Base-by-base conservation (phyloP, 495 filamentous ascomycete species). In the Oleoguttula mirabilis region DNA sequence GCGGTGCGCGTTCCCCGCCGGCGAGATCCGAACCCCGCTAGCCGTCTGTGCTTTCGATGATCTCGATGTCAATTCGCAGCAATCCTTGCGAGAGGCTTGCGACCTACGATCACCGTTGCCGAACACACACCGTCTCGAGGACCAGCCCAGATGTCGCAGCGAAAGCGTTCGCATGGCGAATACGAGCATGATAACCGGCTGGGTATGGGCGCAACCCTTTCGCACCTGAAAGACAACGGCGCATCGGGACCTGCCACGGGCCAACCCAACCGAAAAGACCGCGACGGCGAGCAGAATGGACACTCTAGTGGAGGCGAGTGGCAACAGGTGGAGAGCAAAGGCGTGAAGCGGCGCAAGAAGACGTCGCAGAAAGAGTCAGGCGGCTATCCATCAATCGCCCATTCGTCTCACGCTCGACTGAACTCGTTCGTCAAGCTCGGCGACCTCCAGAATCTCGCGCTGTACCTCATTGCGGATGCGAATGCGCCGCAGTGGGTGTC, bases 401-500 rank as follows among this genome's bases (percentile, higher is more conserved):
- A 51, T 23, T 51, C 48, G 11, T 30, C 48, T 10, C 36, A 51
- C 34, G 63, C 71, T 37, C 76, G 75, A 41, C 59, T 94, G n/a
- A 75, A 82, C 47, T 66, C 73, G 7, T 77, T 76, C 40, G 77
- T 95, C 51, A 80, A 79, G 30, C 72, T 94, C 32, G 68, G 73
- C 19, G 80, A 90, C 49, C 60, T 98, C 15, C 88, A 94, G 54
- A 73, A 70, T 23, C 62, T 98, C 27, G 66, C 86, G 4, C 67
- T 95, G n/a, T 96, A 94, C 61, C 73, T 93, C 42, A 76, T 94
- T 43, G 84, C 86, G 31, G 86, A 95, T 59, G 90, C 81, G 0
- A 46, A 62, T 0, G 74, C 80, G 4, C 90, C 92, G 3, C 81
- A 90, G 61, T 98, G 88, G 82, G 75, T 94, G 14, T 75, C 82